Evolutionary conservation across 495 filamentous ascomycete genomes (phyloP).

Genomic region (Aspergillus homomorphus): DNA sequence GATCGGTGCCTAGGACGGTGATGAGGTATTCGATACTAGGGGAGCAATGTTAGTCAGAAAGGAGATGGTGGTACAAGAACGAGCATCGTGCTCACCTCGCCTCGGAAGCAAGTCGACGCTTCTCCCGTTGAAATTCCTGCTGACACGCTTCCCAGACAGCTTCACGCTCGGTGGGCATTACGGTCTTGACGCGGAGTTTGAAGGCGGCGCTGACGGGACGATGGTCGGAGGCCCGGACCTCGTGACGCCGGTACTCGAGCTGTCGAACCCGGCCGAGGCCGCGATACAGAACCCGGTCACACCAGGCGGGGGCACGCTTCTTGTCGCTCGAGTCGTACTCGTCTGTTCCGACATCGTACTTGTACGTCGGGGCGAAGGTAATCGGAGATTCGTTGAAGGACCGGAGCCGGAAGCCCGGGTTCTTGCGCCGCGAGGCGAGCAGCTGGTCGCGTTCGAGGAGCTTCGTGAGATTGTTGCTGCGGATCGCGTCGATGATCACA

Average conservation of each 20-base stretch:
- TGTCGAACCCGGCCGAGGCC: slow-evolving; percentile 81
- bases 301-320: slow-evolving; percentile 94
- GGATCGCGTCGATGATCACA: slow-evolving; percentile 79
- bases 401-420: slow-evolving; percentile 82
- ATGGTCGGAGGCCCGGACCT: slow-evolving; percentile 87
- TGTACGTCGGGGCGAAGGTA: slow-evolving; percentile 92
- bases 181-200: slow-evolving; percentile 74
- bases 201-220: slow-evolving; percentile 86
- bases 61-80: neutral
- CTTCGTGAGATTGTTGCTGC: slow-evolving; percentile 75
- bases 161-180: slow-evolving; percentile 62
- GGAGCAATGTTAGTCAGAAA: slow-evolving; percentile 3
- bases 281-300: slow-evolving; percentile 86
- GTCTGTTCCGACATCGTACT: slow-evolving; percentile 95
- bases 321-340: slow-evolving; percentile 94
- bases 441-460: slow-evolving; percentile 94
- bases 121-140: slow-evolving; percentile 66
- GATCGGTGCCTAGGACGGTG: slow-evolving; percentile 48
- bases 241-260: slow-evolving; percentile 81
- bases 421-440: slow-evolving; percentile 77
- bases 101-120: slow-evolving; percentile 58
- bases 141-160: slow-evolving; percentile 67
- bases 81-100: slow-evolving; percentile 47
- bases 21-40: slow-evolving; percentile 52
- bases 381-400: slow-evolving; percentile 85